phyloP scores from a whole-genome alignment of 2,329 filamentous ascomycete species.

The Blastomyces emzantsi region DNA sequence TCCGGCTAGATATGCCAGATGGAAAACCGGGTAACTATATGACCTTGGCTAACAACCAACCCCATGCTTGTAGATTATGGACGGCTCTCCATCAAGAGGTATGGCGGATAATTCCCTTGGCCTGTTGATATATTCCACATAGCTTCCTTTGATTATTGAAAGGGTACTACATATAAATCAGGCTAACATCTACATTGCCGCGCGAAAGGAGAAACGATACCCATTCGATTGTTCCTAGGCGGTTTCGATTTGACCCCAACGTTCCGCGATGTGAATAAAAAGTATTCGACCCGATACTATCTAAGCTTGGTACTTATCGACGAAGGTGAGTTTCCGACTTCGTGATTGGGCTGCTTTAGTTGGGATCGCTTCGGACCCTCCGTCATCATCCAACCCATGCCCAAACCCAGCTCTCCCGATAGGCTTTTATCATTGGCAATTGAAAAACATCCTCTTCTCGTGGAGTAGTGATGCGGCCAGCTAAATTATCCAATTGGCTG shows the following conservation, averaged over 20 bases:
- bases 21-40: background rate
- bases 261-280: slow-evolving; percentile 99
- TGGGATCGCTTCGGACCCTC: background rate
- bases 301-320: slow-evolving; percentile 92
- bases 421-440: background rate
- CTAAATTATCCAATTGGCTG: background rate
- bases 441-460: background rate
- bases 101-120: slow-evolving; percentile 30
- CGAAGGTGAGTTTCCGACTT: slow-evolving; percentile 54
- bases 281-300: slow-evolving; percentile 97
- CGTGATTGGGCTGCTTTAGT: background rate
- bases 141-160: background rate
- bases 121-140: slow-evolving; percentile 1
- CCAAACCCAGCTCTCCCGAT: background rate
- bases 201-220: slow-evolving; percentile 68
- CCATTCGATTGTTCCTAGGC: slow-evolving; percentile 91
- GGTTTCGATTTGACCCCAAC: slow-evolving; percentile 97
- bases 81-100: slow-evolving; percentile 93
- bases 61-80: slow-evolving; percentile 66
- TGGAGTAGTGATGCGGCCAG: too few species aligned
- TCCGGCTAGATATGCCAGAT: slow-evolving; percentile 1
- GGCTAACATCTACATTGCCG: slow-evolving; percentile 3
- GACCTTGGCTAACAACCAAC: background rate
- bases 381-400: background rate
- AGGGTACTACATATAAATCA: background rate